These are phyloP conservation scores for Anacardium occidentale DNA, from an alignment of 345 rosid genomes.

Conservation along the genomic window DNA sequence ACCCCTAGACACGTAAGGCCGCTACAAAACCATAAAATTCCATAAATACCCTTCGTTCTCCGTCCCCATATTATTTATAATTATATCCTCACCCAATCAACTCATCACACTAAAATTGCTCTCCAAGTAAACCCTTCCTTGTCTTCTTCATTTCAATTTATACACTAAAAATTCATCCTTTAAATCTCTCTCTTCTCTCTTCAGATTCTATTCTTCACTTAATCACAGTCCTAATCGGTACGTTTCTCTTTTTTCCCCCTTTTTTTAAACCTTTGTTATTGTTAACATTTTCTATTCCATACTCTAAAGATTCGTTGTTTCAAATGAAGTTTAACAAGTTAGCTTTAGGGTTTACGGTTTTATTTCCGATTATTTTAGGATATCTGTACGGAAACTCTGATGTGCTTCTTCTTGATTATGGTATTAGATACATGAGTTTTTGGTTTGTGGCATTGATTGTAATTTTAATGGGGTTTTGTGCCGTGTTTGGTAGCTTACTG, in stretches of 20 bases:
- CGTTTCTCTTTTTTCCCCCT: slow-evolving; percentile 24
- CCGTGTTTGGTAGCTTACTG: slow-evolving; percentile 52
- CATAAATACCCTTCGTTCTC: slow-evolving; percentile 19
- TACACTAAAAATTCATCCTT: neutral
- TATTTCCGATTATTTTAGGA: slow-evolving; percentile 30
- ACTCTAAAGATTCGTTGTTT: slow-evolving; percentile 9
- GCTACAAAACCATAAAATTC: slow-evolving; percentile 6
- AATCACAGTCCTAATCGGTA: slow-evolving; percentile 57
- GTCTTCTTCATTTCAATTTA: neutral
- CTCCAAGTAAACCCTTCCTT: neutral
- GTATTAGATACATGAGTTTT: neutral
- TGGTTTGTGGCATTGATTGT: slow-evolving; percentile 24
- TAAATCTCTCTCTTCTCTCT: neutral
- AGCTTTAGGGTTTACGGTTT: slow-evolving; percentile 33
- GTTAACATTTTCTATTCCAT: neutral
- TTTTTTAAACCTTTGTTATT: neutral
- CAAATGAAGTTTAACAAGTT: slow-evolving; percentile 28
- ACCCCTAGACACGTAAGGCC: neutral
- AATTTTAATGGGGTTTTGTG: slow-evolving; percentile 43
- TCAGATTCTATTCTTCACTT: slow-evolving; percentile 46
- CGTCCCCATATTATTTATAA: neutral
- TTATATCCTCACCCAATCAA: neutral
- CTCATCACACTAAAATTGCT: neutral
- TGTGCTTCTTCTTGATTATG: neutral
- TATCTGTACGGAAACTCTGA: neutral